Evolutionary conservation across 2,329 filamentous ascomycete species (phyloP), one percentile per base, ranked within the genome.

Genomic region (Alternaria gaisen): DNA sequence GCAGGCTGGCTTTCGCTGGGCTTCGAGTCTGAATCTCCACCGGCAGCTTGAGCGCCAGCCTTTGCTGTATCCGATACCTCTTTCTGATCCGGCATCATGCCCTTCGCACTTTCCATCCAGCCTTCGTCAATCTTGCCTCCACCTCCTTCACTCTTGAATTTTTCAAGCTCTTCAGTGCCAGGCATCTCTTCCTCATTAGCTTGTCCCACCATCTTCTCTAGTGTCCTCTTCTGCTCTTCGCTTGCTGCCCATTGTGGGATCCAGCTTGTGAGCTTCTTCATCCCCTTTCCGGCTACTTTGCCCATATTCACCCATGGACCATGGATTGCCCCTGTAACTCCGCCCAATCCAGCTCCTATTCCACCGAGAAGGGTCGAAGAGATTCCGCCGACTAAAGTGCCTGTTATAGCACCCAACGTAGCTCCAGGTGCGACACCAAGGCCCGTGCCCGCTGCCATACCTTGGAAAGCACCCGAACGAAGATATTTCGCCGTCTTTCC

Each of bases 401-500:
- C 69, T 22, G 66, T 68, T 4, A 71, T 58, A 14, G 67, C 60
- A 34, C 69, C 69, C 10, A 71, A 36, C 3, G 64, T 63, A 6
- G 64, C 69, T 12, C 67, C 68, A 3, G 69, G 67, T 4, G 66
- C 67, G 8, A 68, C 63, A 24, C 69, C 69, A 16, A 71, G 58
- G 10, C 69, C 69, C 16, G 69, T 64, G 11, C 69, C 69, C 22
- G 67, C 61, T 8, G 67, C 66, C 64, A 69, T 65, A n/a, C 69
- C 69, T 22, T 71, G 69, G 26, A 70, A 71, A 0, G 69, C 58
- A 3, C 69, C 69, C 11, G 69, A 71, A 24, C 66, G 67, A 18
- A 70, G 56, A 54, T 71, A 71, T 16, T 65, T 69, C 53, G 69
- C 69, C n/a, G 69, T 70, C 41, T 71, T 71, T 12, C 69, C 69